Conservation (phyloP, 202 grass and related monocot species). For the Elaeis oleifera region DNA sequence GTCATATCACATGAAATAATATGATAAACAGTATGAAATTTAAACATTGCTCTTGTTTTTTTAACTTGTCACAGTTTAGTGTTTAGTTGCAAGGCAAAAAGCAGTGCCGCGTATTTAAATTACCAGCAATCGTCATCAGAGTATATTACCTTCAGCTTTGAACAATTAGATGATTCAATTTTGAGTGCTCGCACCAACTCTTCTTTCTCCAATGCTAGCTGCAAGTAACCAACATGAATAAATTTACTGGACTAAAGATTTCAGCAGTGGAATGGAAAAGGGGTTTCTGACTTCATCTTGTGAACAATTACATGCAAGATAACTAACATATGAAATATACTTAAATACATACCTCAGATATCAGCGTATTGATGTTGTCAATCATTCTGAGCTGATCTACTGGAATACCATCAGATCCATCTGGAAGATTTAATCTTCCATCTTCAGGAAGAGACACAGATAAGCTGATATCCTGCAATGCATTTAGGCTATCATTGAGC, state of each 20-base stretch:
- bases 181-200: conserved; percentile 71
- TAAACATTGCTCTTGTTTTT: too few relatives aligned
- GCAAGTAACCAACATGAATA: not conserved
- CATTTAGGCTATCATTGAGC: not conserved
- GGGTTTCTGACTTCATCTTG: not conserved
- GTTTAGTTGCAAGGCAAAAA: too few relatives aligned
- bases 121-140: too few relatives aligned
- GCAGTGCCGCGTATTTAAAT: too few relatives aligned
- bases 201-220: conserved; percentile 97
- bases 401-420: conserved; percentile 6
- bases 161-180: conserved; percentile 97
- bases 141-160: conserved; percentile 72
- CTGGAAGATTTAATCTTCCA: conserved; percentile 12
- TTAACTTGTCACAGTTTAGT: too few relatives aligned
- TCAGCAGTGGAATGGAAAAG: not conserved
- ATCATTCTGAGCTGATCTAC: conserved; percentile 13
- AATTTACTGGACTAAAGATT: too few relatives aligned
- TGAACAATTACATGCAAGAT: not conserved
- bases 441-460: conserved; percentile 9
- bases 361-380: conserved; percentile 16
- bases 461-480: not conserved
- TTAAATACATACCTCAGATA: conserved; percentile 1
- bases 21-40: too few relatives aligned
- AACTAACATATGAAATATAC: not conserved
- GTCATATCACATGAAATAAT: too few relatives aligned